Evolutionary conservation across 257 asterid genomes (phyloP).

Genomic region (Ilex asprella): DNA sequence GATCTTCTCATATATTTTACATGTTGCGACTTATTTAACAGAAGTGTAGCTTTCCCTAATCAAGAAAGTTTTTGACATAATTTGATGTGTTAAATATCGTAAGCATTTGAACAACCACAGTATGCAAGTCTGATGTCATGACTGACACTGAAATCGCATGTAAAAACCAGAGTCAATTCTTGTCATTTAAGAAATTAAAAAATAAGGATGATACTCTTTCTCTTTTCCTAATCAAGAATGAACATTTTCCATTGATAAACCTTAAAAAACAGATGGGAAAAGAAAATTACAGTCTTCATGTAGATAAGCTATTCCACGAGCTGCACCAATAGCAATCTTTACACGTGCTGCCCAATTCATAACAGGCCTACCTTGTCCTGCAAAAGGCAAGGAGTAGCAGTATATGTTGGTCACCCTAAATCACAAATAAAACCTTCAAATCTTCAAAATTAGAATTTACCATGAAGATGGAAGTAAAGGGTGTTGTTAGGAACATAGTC

Average conservation of each 20-base stretch:
- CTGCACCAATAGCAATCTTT: constrained; percentile 84
- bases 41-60: too few species aligned
- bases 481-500: constrained; percentile 3
- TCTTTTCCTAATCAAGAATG: too few species aligned
- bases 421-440: not conserved
- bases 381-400: constrained; percentile 14
- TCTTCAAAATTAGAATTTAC: not conserved
- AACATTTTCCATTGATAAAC: not conserved
- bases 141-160: not conserved
- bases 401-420: constrained; percentile 5
- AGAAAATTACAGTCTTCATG: constrained; percentile 87
- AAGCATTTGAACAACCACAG: too few species aligned
- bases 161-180: not conserved
- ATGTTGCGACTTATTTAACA: too few species aligned
- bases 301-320: constrained; percentile 97
- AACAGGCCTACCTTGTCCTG: constrained; percentile 62
- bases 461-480: constrained; percentile 1
- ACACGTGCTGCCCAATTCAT: constrained; percentile 84
- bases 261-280: constrained; percentile 3
- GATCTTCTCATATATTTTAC: too few species aligned
- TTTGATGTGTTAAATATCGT: too few species aligned
- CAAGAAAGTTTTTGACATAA: too few species aligned
- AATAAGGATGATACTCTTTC: too few species aligned
- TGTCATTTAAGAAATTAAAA: too few species aligned
- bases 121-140: too few species aligned